Conservation (phyloP, 2,329 filamentous ascomycete genomes). For the Plectosphaerella plurivora region DNA sequence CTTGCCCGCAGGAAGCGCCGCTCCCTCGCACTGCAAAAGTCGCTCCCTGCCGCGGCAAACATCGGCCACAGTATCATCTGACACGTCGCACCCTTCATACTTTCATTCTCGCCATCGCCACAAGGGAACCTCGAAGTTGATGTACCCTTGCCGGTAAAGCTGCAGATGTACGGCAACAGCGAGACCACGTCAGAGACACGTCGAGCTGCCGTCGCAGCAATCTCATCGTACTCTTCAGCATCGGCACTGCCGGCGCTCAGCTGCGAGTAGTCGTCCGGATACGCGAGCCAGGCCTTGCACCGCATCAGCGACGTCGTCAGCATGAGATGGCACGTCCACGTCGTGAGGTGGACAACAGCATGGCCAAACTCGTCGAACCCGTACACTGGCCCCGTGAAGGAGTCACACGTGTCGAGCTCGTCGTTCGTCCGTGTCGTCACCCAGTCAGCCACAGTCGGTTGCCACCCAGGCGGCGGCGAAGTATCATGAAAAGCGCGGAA, state of each 20-base stretch:
- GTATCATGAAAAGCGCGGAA: constrained; percentile 11
- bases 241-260: not conserved
- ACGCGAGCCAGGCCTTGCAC: constrained; percentile 15
- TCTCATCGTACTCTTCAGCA: constrained; percentile 12
- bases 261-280: constrained; percentile 10
- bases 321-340: constrained; percentile 15
- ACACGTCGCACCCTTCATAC: constrained; percentile 14
- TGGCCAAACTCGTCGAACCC: constrained; percentile 14
- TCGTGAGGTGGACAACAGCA: constrained; percentile 14
- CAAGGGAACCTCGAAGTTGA: constrained; percentile 11
- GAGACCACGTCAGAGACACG: constrained; percentile 14
- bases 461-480: constrained; percentile 9
- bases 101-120: constrained; percentile 8
- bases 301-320: constrained; percentile 16
- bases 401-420: constrained; percentile 6
- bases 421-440: constrained; percentile 6
- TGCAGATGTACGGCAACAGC: constrained; percentile 12
- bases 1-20: constrained; percentile 12
- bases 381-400: constrained; percentile 12
- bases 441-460: constrained; percentile 9
- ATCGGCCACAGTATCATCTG: constrained; percentile 13
- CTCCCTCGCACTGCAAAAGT: constrained; percentile 14
- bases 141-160: constrained; percentile 13
- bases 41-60: constrained; percentile 12
- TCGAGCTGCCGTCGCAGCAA: constrained; percentile 10